These are phyloP conservation scores for Heritiera littoralis DNA, from an alignment of 345 rosid species.

Conservation along the genomic window DNA sequence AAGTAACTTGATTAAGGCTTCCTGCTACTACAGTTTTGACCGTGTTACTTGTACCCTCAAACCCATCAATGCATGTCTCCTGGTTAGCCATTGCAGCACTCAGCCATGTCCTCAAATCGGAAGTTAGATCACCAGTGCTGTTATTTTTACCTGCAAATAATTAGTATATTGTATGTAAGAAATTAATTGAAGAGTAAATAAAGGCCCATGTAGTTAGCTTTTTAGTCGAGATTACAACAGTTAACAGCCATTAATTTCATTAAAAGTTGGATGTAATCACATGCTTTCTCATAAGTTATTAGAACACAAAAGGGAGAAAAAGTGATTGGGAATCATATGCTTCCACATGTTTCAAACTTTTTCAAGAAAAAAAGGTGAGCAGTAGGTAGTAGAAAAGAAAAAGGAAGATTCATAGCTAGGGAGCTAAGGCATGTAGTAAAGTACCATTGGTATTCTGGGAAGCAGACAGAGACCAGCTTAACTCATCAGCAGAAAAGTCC, in stretches of 20 bases:
- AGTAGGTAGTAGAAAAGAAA: not conserved
- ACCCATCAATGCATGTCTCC: slow-evolving; percentile 83
- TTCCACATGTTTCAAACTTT: not conserved
- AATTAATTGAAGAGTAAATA: not conserved
- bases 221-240: not conserved
- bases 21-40: slow-evolving; percentile 51
- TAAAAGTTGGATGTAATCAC: not conserved
- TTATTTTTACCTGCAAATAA: slow-evolving; percentile 56
- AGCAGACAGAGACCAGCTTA: slow-evolving; percentile 62
- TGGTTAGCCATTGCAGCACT: slow-evolving; percentile 78
- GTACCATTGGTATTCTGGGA: slow-evolving; percentile 55
- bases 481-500: slow-evolving; percentile 56
- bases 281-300: not conserved
- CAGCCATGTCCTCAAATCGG: slow-evolving; percentile 74
- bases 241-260: no score
- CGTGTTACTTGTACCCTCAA: slow-evolving; percentile 57
- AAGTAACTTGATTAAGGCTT: slow-evolving; percentile 52
- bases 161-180: not conserved
- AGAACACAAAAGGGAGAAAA: not conserved
- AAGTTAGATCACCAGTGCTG: slow-evolving; percentile 63
- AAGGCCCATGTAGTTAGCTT: not conserved
- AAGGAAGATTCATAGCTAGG: not conserved
- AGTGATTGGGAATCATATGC: not conserved
- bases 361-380: not conserved
- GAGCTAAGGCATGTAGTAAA: not conserved